These are phyloP conservation scores for Neonectria magnoliae DNA, from an alignment of 2,329 filamentous ascomycete species.

Conservation along the genomic window DNA sequence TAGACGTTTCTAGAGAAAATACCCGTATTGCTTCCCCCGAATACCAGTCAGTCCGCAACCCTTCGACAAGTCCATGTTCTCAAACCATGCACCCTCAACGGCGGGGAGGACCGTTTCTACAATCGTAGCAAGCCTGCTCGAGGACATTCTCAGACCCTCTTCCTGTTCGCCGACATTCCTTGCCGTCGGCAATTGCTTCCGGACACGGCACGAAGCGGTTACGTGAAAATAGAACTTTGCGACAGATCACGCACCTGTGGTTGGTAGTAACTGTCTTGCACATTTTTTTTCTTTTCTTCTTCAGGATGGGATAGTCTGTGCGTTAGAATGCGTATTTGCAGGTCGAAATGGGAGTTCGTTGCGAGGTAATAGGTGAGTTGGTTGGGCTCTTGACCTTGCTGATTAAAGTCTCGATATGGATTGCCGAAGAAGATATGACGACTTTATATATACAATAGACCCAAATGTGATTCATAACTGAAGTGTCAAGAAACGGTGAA, in stretches of 20 bases:
- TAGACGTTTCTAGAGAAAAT: no score
- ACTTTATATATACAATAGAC: neutral
- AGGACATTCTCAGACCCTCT: neutral
- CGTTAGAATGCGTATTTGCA: neutral
- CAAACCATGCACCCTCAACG: neutral
- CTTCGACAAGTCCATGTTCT: neutral
- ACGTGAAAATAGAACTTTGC: no score
- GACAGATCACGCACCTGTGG: neutral
- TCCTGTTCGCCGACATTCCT: neutral
- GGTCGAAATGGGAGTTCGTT: neutral
- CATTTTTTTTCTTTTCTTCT: neutral
- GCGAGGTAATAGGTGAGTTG: neutral
- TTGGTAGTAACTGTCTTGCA: neutral
- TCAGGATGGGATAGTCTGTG: neutral
- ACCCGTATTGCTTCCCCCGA: no score
- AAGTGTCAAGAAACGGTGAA: neutral
- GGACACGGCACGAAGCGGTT: neutral
- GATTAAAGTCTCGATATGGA: neutral
- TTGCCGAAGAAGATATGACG: neutral
- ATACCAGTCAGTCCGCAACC: neutral
- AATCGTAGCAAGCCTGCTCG: neutral
- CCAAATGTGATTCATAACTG: neutral
- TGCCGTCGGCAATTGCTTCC: neutral
- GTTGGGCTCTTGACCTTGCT: no score
- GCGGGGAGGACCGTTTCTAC: neutral